Evolutionary conservation across 1,139 yeast genomes (phyloP).

Genomic region (Spencermartinsiella ligniputridi): DNA sequence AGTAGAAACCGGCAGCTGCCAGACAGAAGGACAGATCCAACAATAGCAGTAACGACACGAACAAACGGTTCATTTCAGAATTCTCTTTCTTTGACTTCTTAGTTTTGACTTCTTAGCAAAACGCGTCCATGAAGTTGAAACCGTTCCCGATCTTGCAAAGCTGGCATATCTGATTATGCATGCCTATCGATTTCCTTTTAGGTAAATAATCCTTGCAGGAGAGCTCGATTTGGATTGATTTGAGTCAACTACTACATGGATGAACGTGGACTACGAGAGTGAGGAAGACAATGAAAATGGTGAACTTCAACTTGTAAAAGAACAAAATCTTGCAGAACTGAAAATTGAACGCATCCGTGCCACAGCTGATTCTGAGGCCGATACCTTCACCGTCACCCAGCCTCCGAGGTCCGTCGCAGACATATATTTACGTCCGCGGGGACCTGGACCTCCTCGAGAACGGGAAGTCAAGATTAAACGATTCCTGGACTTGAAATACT

Average conservation of each 20-base stretch:
- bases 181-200: no score
- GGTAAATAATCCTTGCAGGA: no score
- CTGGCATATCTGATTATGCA: no score
- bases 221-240: no score
- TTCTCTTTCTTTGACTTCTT: neutral
- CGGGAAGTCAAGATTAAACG: neutral
- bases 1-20: conserved; percentile 11
- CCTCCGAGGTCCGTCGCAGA: neutral
- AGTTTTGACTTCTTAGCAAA: no score
- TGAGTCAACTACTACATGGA: no score
- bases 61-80: neutral
- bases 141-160: no score
- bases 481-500: neutral
- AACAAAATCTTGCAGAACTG: neutral
- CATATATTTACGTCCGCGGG: neutral
- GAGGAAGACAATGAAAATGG: neutral
- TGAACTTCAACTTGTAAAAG: neutral
- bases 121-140: no score
- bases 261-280: no score
- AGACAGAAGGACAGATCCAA: neutral
- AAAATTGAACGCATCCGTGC: neutral
- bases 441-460: neutral
- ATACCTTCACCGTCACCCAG: neutral
- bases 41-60: neutral
- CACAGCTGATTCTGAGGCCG: no score